phyloP scores from a whole-genome alignment of 805 yeast species.

The Cyberlindnera meyerae region DNA sequence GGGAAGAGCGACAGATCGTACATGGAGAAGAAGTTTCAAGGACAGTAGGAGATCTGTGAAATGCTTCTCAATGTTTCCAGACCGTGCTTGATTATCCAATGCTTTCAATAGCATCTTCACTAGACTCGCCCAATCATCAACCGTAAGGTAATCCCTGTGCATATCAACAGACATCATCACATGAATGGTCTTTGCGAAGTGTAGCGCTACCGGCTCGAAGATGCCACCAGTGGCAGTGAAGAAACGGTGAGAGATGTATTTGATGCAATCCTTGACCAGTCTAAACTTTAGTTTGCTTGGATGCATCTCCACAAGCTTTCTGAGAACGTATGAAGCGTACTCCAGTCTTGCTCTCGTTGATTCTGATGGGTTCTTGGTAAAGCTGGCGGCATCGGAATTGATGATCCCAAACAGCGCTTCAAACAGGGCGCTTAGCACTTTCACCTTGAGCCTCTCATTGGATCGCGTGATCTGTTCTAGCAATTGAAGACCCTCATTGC shows the following conservation, averaged over 20 bases:
- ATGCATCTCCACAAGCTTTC: conserved; percentile 18
- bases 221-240: conserved; percentile 9
- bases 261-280: conserved; percentile 10
- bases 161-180: conserved; percentile 19
- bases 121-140: conserved; percentile 14
- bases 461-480: conserved; percentile 29
- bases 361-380: conserved; percentile 22
- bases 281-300: conserved; percentile 15
- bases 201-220: conserved; percentile 29
- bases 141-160: conserved; percentile 19
- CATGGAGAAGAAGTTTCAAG: conserved; percentile 21
- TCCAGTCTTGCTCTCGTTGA: conserved; percentile 29
- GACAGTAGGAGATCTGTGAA: conserved; percentile 25
- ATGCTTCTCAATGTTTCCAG: conserved; percentile 23
- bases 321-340: conserved; percentile 30
- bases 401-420: conserved; percentile 28
- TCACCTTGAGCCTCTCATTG: conserved; percentile 21
- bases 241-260: conserved; percentile 11
- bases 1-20: conserved; percentile 23
- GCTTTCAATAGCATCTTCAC: conserved; percentile 10
- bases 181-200: conserved; percentile 27
- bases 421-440: conserved; percentile 23
- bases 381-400: conserved; percentile 34
- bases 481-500: conserved; percentile 45
- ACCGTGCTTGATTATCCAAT: conserved; percentile 6